phyloP scores from a whole-genome alignment of 225 moss, liverwort and hornwort species.

The Physcomitrellopsis africana region DNA sequence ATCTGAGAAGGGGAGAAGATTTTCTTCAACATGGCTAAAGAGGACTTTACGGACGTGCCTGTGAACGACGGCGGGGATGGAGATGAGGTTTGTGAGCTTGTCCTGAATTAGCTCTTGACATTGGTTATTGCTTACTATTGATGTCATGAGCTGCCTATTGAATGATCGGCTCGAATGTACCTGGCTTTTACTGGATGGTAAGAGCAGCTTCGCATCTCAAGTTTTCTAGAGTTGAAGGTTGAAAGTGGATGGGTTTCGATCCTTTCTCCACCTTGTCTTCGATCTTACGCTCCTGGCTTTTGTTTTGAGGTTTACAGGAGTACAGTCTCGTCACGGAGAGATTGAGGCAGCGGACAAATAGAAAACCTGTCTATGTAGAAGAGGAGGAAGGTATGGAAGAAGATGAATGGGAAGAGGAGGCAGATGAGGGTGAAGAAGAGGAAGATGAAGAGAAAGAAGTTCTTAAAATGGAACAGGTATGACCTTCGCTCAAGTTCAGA shows the following conservation, averaged over 20 bases:
- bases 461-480: slow-evolving; percentile 96
- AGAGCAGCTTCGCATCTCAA: not conserved
- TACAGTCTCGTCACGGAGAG: slow-evolving; percentile 57
- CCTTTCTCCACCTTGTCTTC: not conserved
- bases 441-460: slow-evolving; percentile 91
- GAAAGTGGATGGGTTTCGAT: no score
- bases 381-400: slow-evolving; percentile 77
- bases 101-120: not conserved
- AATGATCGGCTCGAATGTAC: not conserved
- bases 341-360: slow-evolving; percentile 55
- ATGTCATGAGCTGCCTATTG: slow-evolving; percentile 13
- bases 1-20: not conserved
- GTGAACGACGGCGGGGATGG: slow-evolving; percentile 47
- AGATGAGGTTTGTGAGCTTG: slow-evolving; percentile 46
- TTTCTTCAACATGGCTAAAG: slow-evolving; percentile 44
- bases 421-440: slow-evolving; percentile 64
- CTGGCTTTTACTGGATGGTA: not conserved
- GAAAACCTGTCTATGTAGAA: slow-evolving; percentile 63
- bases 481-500: not conserved
- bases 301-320: slow-evolving; percentile 44
- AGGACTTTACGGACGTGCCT: slow-evolving; percentile 49
- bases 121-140: slow-evolving; percentile 3
- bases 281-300: slow-evolving; percentile 21
- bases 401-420: slow-evolving; percentile 87
- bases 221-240: slow-evolving; percentile 3